Base-by-base conservation (phyloP, 148 eudicot genomes). In the Polygonum aviculare region DNA sequence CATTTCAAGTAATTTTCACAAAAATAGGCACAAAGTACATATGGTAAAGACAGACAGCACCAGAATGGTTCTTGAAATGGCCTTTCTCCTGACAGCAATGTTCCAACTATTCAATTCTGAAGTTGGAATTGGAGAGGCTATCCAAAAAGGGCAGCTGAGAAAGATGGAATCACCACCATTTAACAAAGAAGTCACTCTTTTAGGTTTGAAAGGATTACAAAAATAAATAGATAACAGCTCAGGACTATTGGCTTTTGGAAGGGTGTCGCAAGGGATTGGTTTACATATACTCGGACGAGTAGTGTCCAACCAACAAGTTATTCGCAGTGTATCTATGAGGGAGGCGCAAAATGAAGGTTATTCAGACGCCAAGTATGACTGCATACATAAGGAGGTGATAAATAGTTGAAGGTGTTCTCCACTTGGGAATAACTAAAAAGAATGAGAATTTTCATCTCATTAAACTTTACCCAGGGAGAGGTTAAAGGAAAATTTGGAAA, bases 231-330 rank as follows among this genome's bases (percentile, higher is more conserved):
- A 60, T 31, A 60, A 12, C 38, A 60, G 38, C 12, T 63, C 39
- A 33, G 70, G 5, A 35, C 70, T 4, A 15, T 33, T 35, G 70
- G 35, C 41, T 33, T 33, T 35, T 14, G 70, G 70, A 63, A 63
- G 39, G 70, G 70, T 7, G 39, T 10, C 4, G 39, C 39, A 33
- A 63, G 39, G 39, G 31, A 33, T 31, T 63, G 18, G 69, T 33
- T 63, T 63, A 31, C 69, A 63, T 9, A 31, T 63, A 63, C n/a
- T 12, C 16, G 69, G 36, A 33, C 4, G 40, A 33, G 39, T 11
- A 33, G 40, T 63, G 33, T 31, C 70, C 70, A 63, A 31, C 70
- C 70, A 63, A n/a, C 11, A 63, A 63, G 33, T 63, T 63, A 63
- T 63, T 62, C 35, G 40, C 40, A 60, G 1, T 1, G 67, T 35